Evolutionary conservation across 257 asterid species (phyloP).

Genomic region (Nicotiana noctiflora): DNA sequence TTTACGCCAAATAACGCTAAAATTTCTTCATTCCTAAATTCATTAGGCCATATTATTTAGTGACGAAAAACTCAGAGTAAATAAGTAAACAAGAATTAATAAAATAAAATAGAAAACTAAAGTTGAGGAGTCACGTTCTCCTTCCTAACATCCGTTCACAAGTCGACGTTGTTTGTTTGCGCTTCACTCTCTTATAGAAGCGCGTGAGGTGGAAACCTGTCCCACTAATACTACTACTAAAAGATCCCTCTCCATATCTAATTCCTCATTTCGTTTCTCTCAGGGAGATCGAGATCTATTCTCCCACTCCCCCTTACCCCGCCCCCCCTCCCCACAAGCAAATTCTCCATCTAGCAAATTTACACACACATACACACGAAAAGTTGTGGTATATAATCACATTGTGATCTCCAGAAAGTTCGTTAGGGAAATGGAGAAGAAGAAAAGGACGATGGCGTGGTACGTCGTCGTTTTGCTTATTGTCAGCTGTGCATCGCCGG

Average conservation of each 20-base stretch:
- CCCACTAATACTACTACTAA: not conserved
- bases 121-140: not conserved
- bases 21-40: too few relatives aligned
- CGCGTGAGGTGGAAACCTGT: not conserved
- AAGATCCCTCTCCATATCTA: not conserved
- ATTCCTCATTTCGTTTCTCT: not conserved
- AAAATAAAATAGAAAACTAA: not conserved
- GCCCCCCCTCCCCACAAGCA: not conserved
- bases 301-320: not conserved
- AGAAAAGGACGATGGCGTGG: constrained; percentile 11
- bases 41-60: too few relatives aligned
- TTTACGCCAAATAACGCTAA: too few relatives aligned
- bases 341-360: not conserved
- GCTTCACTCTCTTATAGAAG: not conserved
- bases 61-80: too few relatives aligned
- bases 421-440: constrained; percentile 23
- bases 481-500: constrained; percentile 18
- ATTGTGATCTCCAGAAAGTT: not conserved
- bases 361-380: not conserved
- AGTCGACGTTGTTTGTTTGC: not conserved
- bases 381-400: not conserved
- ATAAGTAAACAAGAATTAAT: too few relatives aligned
- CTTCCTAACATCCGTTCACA: not conserved
- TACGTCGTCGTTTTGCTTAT: constrained; percentile 28
- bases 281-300: constrained; percentile 11